Percentiles rank a stretch among this genome's conserved stretches.
These are phyloP conservation scores for Candida ficus DNA, from an alignment of 805 yeast genomes.

Conservation along the genomic window DNA sequence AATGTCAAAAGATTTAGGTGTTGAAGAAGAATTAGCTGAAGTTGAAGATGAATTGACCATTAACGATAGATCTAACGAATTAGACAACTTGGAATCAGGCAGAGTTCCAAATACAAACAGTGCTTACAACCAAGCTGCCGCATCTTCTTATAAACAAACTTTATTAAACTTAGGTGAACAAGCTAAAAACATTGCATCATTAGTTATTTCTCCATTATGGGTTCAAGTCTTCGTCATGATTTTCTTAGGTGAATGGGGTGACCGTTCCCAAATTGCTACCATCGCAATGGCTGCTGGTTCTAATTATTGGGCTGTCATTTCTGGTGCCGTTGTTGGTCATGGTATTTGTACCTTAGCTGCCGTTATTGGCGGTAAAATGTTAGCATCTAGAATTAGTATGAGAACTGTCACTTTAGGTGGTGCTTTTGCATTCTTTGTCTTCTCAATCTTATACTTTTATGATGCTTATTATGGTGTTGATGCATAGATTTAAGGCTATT, in stretches of 20 bases:
- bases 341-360: constrained; percentile 83
- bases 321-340: constrained; percentile 91
- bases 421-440: constrained; percentile 77
- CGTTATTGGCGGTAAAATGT: constrained; percentile 86
- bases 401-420: constrained; percentile 91
- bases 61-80: constrained; percentile 44
- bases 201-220: constrained; percentile 79
- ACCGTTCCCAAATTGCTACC: constrained; percentile 95
- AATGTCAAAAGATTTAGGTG: constrained; percentile 80
- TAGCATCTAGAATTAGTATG: constrained; percentile 87
- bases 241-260: constrained; percentile 98
- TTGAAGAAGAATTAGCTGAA: constrained; percentile 92
- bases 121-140: constrained; percentile 1
- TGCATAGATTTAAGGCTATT: constrained; percentile 1
- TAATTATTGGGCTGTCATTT: constrained; percentile 81
- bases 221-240: constrained; percentile 94
- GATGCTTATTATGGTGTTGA: constrained; percentile 42
- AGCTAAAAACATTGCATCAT: constrained; percentile 11
- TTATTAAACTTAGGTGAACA: background rate
- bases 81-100: constrained; percentile 53
- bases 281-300: constrained; percentile 98
- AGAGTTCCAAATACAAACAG: constrained; percentile 1
- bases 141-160: constrained; percentile 8
- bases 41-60: constrained; percentile 90
- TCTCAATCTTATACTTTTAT: constrained; percentile 73